phyloP scores from a whole-genome alignment of 495 filamentous ascomycete genomes.

The Friedmanniomyces endolithicus region DNA sequence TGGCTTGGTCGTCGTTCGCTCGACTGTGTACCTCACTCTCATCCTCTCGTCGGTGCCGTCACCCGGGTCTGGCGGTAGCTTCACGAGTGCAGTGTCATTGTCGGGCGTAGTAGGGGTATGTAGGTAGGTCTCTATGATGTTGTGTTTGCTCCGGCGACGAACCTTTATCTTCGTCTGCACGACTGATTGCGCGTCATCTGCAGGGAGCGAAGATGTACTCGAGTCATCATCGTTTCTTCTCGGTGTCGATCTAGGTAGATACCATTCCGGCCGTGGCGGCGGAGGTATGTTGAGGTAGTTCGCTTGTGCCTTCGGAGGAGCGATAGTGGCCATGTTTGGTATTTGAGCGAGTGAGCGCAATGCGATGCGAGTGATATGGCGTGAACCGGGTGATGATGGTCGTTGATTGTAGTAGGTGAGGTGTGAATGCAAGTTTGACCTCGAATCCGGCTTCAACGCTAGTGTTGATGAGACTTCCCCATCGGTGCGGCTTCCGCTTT shows the following conservation, averaged over 20 bases:
- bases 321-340: not conserved
- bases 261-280: slow-evolving; percentile 18
- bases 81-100: not conserved
- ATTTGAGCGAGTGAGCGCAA: not conserved
- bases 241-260: not conserved
- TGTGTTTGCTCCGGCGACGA: not conserved
- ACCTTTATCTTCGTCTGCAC: not conserved
- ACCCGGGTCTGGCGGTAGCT: not conserved
- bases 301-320: not conserved
- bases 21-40: not conserved
- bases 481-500: not conserved
- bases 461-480: not conserved
- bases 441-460: not conserved
- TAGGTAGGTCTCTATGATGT: not conserved
- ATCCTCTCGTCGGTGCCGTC: slow-evolving; percentile 8
- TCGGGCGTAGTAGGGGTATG: not conserved
- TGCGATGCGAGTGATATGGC: not conserved
- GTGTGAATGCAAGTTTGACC: not conserved
- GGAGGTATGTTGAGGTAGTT: slow-evolving; percentile 9
- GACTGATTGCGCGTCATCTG: not conserved
- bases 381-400: not conserved
- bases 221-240: not conserved
- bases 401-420: not conserved
- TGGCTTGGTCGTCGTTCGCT: not conserved
- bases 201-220: not conserved